Evolutionary conservation across 2,329 filamentous ascomycete species (phyloP).

Genomic region (Cladosporium colombiae): DNA sequence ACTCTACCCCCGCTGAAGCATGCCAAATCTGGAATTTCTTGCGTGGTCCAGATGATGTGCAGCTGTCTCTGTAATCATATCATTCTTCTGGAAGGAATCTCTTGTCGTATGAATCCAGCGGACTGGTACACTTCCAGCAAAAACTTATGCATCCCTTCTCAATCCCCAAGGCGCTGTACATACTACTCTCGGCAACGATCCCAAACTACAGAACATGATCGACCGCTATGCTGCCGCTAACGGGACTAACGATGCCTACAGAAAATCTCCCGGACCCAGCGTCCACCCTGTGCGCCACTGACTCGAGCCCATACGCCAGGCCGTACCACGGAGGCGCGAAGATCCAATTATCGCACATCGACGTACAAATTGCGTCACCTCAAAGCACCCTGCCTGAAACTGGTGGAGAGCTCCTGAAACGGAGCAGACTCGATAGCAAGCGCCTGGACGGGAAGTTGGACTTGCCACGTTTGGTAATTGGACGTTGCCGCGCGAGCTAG

Average conservation of each 20-base stretch:
- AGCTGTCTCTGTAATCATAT: too few species aligned
- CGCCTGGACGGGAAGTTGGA: background rate
- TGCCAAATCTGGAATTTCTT: background rate
- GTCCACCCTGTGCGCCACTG: background rate
- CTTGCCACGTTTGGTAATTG: background rate
- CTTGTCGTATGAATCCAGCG: background rate
- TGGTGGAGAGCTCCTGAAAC: background rate
- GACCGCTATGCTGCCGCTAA: background rate
- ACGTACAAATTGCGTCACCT: background rate
- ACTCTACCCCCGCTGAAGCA: background rate
- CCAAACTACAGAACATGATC: background rate
- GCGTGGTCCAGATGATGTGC: too few species aligned
- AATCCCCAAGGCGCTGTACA: too few species aligned
- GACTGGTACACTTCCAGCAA: background rate
- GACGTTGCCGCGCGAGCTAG: background rate
- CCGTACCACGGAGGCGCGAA: background rate
- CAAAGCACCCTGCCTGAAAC: background rate
- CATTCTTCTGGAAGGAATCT: background rate
- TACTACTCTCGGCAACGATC: background rate
- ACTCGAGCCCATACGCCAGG: background rate
- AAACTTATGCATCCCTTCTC: too few species aligned
- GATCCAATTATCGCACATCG: background rate
- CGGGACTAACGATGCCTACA: background rate
- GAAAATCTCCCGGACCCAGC: background rate
- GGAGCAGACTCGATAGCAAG: background rate